These are phyloP conservation scores for Metarhizium robertsii DNA, from an alignment of 2,329 filamentous ascomycete species.

Conservation along the genomic window DNA sequence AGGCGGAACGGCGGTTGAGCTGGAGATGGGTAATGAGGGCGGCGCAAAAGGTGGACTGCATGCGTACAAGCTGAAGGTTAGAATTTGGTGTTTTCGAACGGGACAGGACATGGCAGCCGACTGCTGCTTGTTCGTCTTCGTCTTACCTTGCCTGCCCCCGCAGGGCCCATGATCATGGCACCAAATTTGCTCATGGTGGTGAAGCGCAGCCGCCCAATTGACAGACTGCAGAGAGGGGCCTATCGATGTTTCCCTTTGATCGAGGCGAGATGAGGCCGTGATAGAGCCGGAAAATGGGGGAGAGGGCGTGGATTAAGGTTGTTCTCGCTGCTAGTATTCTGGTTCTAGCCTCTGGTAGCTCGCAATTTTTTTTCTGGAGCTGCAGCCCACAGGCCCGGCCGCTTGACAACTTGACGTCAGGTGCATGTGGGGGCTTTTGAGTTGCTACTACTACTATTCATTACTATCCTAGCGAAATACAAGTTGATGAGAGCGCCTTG, in stretches of 20 bases:
- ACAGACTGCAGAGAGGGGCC: not conserved
- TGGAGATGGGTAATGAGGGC: conserved; percentile 87
- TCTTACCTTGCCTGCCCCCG: conserved; percentile 79
- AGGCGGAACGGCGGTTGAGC: conserved; percentile 83
- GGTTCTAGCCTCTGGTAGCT: too few relatives aligned
- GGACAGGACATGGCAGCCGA: not conserved
- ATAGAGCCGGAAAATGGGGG: too few relatives aligned
- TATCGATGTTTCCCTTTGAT: not conserved
- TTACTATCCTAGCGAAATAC: too few relatives aligned
- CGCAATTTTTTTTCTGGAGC: not conserved
- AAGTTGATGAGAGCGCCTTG: too few relatives aligned
- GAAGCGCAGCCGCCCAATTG: not conserved
- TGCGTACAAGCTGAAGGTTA: not conserved
- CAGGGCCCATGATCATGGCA: conserved; percentile 90
- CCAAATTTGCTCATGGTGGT: conserved; percentile 81
- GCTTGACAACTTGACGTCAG: not conserved
- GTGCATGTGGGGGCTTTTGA: not conserved
- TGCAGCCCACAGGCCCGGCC: not conserved
- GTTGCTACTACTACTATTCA: too few relatives aligned
- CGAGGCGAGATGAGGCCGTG: too few relatives aligned
- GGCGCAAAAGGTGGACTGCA: conserved; percentile 83
- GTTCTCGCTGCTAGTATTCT: too few relatives aligned
- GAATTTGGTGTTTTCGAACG: not conserved
- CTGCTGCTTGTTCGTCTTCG: not conserved
- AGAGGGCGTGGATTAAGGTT: too few relatives aligned